Evolutionary conservation across 345 rosid genomes (phyloP).

Genomic region (Sisymbrium irio): DNA sequence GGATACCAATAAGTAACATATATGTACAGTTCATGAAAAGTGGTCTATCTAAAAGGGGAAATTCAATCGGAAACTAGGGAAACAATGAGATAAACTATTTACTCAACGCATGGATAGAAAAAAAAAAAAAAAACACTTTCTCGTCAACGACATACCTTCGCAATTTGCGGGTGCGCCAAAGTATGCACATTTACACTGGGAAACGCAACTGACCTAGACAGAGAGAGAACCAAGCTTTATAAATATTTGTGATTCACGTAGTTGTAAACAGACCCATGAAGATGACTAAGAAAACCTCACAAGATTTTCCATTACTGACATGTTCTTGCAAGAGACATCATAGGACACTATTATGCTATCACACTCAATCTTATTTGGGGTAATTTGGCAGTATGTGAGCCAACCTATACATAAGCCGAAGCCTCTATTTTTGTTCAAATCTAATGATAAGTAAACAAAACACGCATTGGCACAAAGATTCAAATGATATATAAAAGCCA

Average conservation of each 20-base stretch:
- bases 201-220: constrained; percentile 48
- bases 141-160: constrained; percentile 50
- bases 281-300: background rate
- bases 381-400: background rate
- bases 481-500: background rate
- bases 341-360: background rate
- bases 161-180: constrained; percentile 45
- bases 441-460: background rate
- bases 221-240: background rate
- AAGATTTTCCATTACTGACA: background rate
- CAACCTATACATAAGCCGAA: background rate
- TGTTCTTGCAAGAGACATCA: background rate
- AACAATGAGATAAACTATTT: background rate
- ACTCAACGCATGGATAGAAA: background rate
- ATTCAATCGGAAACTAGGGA: background rate
- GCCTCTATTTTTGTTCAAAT: background rate
- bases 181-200: constrained; percentile 50
- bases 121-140: background rate
- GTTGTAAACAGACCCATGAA: constrained; percentile 6
- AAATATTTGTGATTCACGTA: constrained; percentile 6
- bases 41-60: background rate
- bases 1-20: constrained; percentile 6
- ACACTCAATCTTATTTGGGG: background rate
- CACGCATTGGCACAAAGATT: background rate
- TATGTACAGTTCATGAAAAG: background rate